Base-by-base conservation (phyloP, 2,329 filamentous ascomycete species). In the Sordariomycetes sp. region DNA sequence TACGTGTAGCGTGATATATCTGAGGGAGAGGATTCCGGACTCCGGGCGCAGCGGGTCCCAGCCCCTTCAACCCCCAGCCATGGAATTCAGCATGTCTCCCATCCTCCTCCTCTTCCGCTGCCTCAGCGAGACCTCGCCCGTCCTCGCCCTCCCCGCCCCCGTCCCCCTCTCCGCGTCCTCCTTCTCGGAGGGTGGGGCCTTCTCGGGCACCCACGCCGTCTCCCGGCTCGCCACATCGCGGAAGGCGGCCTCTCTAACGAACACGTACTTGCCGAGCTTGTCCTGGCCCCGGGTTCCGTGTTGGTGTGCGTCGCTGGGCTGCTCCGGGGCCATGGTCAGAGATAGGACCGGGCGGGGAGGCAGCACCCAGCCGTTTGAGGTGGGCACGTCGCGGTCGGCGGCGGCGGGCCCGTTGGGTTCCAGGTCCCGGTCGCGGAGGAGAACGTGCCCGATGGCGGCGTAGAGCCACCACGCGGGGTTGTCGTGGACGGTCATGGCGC, bases 381-480 rank as follows among this genome's bases (percentile, higher is more conserved):
- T 10, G 20, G 28, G 50, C 8, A 32, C n/a, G 20, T 3, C 18
- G 16, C 40, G n/a, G 6, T 24, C n/a, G 11, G 3, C 20, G 7
- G 35, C 35, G 7, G 35, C 35, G 7, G 18, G 52, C 25, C 46
- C 11, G 58, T 32, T 8, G 11, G 58, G 55, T 18, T 61, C 61
- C 22, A 75, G 60, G 60, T 76, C 73, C 3, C 59, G 55, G 58
- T 75, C 71, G 8, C 65, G 59, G 20, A 64, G 66, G 4, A 74
- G 63, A 2, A 57, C 28, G 53, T 75, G 72, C 1, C 72, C 73
- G 11, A 74, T 66, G 54, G 74, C 67, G 5, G 71, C 67, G 60
- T 72, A 73, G 3, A 74, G 62, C 72, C 73, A 76, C 54, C 75
- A 75, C 1, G 69, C 71, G 71, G 55, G 55, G 48, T 57, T 57